phyloP scores from a whole-genome alignment of 2,329 filamentous ascomycete genomes.

The Diplodia mutila region DNA sequence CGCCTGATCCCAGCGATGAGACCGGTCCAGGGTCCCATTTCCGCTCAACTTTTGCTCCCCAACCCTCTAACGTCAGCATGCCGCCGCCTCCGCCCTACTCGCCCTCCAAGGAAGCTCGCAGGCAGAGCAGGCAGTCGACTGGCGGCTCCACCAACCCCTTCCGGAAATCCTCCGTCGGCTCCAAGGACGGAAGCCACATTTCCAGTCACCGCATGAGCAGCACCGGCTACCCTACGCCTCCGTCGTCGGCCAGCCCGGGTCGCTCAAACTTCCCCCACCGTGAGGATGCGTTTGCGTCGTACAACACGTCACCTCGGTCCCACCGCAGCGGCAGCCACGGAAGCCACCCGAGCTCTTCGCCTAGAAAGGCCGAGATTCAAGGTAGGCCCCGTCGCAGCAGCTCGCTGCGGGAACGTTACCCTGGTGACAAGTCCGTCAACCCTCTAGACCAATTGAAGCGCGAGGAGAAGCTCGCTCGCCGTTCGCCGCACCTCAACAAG shows the following conservation, averaged over 20 bases:
- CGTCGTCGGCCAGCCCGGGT: constrained; percentile 59
- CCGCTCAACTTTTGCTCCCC: constrained; percentile 36
- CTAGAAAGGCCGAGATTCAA: constrained; percentile 29
- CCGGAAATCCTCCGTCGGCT: constrained; percentile 34
- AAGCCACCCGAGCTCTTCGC: constrained; percentile 29
- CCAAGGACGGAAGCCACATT: constrained; percentile 35
- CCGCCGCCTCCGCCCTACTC: constrained; percentile 5
- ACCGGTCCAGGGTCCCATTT: constrained; percentile 67
- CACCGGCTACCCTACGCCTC: constrained; percentile 54
- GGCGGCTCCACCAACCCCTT: constrained; percentile 51
- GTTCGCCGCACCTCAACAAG: constrained; percentile 67
- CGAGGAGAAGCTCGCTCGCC: constrained; percentile 68
- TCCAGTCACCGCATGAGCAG: constrained; percentile 35
- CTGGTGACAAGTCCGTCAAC: constrained; percentile 66
- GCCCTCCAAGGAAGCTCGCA: constrained; percentile 32
- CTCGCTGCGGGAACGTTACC: constrained; percentile 63
- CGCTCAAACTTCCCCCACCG: constrained; percentile 43
- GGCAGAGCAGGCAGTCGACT: constrained; percentile 40
- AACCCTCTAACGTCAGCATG: constrained; percentile 28
- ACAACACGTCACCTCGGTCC: constrained; percentile 35
- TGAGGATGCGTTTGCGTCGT: constrained; percentile 36
- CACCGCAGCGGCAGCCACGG: constrained; percentile 41
- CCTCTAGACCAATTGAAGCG: constrained; percentile 69
- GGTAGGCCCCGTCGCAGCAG: constrained; percentile 48
- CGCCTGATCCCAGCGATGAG: constrained; percentile 68